A percentile compares a stretch with the other conserved stretches of the same genome.
Evolutionary conservation across 2,329 filamentous ascomycete genomes (phyloP).

Genomic region (Magnaporthiopsis incrustans): DNA sequence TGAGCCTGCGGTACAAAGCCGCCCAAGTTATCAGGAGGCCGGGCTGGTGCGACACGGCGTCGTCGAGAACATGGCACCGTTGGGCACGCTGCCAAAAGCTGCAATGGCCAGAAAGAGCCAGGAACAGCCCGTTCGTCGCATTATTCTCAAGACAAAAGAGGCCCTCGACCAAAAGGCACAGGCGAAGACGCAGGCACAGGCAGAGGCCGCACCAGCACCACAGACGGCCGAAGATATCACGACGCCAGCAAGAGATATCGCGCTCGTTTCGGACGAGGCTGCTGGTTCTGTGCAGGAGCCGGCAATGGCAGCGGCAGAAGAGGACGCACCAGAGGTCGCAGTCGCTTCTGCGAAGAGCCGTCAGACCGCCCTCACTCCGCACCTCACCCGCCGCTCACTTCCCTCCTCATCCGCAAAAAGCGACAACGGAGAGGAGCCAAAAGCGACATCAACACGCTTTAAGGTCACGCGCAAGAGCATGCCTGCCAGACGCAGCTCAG

Average conservation of each 20-base stretch:
- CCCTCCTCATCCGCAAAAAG: constrained; percentile 10
- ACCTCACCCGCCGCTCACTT: not conserved
- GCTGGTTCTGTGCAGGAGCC: not conserved
- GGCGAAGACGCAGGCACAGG: not conserved
- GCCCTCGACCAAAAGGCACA: not conserved
- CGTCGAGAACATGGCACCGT: constrained; percentile 73
- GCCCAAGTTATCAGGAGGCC: constrained; percentile 70
- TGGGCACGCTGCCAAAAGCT: constrained; percentile 64
- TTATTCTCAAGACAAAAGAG: not conserved
- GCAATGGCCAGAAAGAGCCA: constrained; percentile 46
- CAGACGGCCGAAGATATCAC: not conserved
- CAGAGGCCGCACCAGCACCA: not conserved
- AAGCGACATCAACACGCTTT: constrained; percentile 18
- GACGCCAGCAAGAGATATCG: not conserved
- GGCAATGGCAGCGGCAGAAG: not conserved
- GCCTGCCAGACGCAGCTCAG: constrained; percentile 7
- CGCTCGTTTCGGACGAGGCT: not conserved
- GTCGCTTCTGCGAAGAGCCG: not conserved
- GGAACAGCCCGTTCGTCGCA: constrained; percentile 8
- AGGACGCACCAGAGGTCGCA: not conserved
- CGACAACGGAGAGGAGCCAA: constrained; percentile 35
- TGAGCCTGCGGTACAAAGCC: constrained; percentile 49
- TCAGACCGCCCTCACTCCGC: not conserved
- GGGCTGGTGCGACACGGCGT: constrained; percentile 69
- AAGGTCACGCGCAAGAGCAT: constrained; percentile 17